A percentile compares a stretch with the other conserved stretches of the same genome.
These are phyloP conservation scores for Verticillium nonalfalfae DNA, from an alignment of 2,329 filamentous ascomycete genomes.

Conservation along the genomic window DNA sequence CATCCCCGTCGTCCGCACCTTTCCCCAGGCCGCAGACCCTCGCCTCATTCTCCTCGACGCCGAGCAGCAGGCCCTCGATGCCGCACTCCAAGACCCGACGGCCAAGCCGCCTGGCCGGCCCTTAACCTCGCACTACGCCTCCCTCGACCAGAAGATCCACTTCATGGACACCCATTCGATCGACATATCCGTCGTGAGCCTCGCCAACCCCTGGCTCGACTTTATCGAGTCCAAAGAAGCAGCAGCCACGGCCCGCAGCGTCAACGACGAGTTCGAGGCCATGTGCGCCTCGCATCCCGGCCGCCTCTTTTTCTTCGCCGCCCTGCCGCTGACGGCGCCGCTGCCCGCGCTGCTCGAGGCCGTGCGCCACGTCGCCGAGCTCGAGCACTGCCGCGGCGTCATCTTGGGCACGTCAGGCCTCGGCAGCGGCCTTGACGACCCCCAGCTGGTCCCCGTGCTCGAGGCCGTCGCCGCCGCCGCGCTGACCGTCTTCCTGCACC, in stretches of 20 bases:
- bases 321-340: conserved; percentile 69
- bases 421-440: conserved; percentile 75
- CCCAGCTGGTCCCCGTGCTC: conserved; percentile 65
- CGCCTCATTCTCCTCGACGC: conserved; percentile 60
- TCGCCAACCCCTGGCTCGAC: conserved; percentile 93
- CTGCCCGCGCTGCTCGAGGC: conserved; percentile 55
- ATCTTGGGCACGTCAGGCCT: conserved; percentile 83
- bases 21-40: conserved; percentile 48
- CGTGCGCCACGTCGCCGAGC: conserved; percentile 52
- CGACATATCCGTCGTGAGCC: conserved; percentile 75
- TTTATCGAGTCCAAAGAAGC: conserved; percentile 62
- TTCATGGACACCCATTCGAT: conserved; percentile 88
- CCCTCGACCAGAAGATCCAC: conserved; percentile 69
- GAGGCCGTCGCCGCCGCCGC: conserved; percentile 57
- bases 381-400: conserved; percentile 72
- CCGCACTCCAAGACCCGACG: conserved; percentile 45
- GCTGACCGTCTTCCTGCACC: conserved; percentile 76
- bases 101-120: conserved; percentile 67
- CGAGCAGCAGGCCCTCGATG: conserved; percentile 38
- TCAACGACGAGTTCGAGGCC: conserved; percentile 72
- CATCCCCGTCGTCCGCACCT: conserved; percentile 67
- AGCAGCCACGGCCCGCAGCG: conserved; percentile 52
- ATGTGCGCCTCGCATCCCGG: conserved; percentile 63
- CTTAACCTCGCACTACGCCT: conserved; percentile 77
- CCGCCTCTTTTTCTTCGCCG: conserved; percentile 75